These are phyloP conservation scores for Sordaria brevicollis DNA, from an alignment of 495 filamentous ascomycete species.

Conservation along the genomic window DNA sequence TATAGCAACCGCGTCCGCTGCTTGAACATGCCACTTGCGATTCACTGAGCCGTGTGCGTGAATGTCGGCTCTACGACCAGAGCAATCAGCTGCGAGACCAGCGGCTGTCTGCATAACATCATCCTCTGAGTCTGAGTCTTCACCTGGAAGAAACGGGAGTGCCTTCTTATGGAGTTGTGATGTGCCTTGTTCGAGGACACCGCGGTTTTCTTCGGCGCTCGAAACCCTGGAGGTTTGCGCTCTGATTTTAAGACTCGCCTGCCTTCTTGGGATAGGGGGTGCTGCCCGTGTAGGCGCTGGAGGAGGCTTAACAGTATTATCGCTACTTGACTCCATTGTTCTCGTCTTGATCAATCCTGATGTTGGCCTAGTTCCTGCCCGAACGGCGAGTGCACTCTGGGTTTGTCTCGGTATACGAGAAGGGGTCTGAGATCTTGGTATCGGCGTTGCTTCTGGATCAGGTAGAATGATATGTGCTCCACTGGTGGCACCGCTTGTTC, in stretches of 20 bases:
- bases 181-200: neutral
- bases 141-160: neutral
- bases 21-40: neutral
- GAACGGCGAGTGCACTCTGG: neutral
- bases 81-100: neutral
- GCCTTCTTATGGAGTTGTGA: neutral
- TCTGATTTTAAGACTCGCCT: constrained; percentile 15
- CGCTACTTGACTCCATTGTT: neutral
- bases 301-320: constrained; percentile 2
- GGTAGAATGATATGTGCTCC: neutral
- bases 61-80: neutral
- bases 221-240: neutral
- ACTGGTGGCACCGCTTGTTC: neutral
- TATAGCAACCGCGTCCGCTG: neutral
- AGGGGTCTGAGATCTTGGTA: neutral
- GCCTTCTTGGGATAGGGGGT: constrained; percentile 21
- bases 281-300: constrained; percentile 8
- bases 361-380: neutral
- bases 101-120: neutral
- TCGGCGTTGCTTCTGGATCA: neutral
- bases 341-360: neutral
- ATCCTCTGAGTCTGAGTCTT: neutral
- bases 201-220: neutral
- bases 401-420: neutral
- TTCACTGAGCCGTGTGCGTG: neutral